These are phyloP conservation scores for Trichoderma oligosporum DNA, from an alignment of 2,329 filamentous ascomycete genomes.

Conservation along the genomic window DNA sequence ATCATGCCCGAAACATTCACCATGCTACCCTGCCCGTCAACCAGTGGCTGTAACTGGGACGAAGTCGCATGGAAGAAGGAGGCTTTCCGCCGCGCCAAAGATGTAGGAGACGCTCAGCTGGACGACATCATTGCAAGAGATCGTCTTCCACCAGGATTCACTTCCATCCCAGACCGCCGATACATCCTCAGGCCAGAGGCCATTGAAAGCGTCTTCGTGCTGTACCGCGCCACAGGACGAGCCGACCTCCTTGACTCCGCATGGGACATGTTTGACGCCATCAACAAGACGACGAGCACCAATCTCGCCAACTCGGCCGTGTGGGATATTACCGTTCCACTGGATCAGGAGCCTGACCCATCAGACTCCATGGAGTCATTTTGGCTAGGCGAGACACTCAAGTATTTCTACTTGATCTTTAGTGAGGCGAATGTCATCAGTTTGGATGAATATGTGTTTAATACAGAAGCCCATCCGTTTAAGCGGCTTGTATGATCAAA, in stretches of 20 bases:
- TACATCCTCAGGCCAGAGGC: slow-evolving; percentile 53
- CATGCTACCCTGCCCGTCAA: slow-evolving; percentile 38
- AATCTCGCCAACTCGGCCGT: slow-evolving; percentile 49
- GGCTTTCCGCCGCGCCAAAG: slow-evolving; percentile 24
- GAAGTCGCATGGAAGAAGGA: slow-evolving; percentile 36
- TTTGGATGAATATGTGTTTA: slow-evolving; percentile 65
- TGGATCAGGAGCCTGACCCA: slow-evolving; percentile 32
- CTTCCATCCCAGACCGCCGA: slow-evolving; percentile 47
- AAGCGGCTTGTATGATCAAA: slow-evolving; percentile 44
- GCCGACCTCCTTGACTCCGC: slow-evolving; percentile 45
- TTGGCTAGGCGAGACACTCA: slow-evolving; percentile 70
- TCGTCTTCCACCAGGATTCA: slow-evolving; percentile 56
- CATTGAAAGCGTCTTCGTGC: slow-evolving; percentile 52
- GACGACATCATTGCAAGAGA: slow-evolving; percentile 30
- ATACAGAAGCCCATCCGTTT: slow-evolving; percentile 51
- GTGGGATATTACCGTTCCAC: slow-evolving; percentile 33
- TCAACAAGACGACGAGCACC: slow-evolving; percentile 46
- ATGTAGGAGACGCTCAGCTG: slow-evolving; percentile 19
- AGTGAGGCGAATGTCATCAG: slow-evolving; percentile 59
- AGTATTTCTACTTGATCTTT: slow-evolving; percentile 73
- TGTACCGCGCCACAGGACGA: slow-evolving; percentile 51
- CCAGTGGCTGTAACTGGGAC: slow-evolving; percentile 34
- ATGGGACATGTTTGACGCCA: slow-evolving; percentile 52
- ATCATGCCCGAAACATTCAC: slow-evolving; percentile 53
- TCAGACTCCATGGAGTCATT: slow-evolving; percentile 65